Percentiles rank a stretch among this genome's conserved stretches.
Evolutionary conservation across 306 rosid species (phyloP).

Genomic region (Lathyrus tuberosus): DNA sequence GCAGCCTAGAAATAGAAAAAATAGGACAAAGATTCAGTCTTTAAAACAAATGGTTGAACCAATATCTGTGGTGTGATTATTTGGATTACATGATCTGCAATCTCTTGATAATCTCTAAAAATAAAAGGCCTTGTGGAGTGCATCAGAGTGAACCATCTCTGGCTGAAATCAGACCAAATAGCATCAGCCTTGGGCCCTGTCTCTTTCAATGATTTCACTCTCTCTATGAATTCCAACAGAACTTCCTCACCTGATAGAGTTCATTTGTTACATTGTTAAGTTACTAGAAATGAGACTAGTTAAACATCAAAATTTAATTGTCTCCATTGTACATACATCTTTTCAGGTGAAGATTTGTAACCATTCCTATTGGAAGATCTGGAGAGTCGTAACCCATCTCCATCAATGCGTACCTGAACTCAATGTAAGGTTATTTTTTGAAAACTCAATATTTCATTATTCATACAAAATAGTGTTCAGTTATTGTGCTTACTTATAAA

Average conservation of each 20-base stretch:
- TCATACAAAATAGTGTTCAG: conserved; percentile 1
- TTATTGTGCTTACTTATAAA: conserved; percentile 58
- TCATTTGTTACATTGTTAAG: conserved; percentile 14
- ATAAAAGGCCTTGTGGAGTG: conserved; percentile 80
- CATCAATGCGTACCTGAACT: conserved; percentile 75
- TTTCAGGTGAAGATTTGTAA: conserved; percentile 64
- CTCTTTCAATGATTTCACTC: conserved; percentile 61
- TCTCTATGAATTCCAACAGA: conserved; percentile 64
- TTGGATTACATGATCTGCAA: conserved; percentile 77
- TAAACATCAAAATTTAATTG: not conserved
- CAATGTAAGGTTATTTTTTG: conserved; percentile 5
- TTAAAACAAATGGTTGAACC: not conserved
- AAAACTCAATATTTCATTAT: not conserved
- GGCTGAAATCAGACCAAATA: conserved; percentile 85
- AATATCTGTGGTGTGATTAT: not conserved
- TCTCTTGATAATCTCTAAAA: conserved; percentile 70
- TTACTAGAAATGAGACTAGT: not conserved
- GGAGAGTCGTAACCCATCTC: conserved; percentile 84
- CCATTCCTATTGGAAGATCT: conserved; percentile 77
- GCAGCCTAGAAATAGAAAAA: conserved; percentile 66
- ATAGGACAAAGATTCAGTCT: not conserved
- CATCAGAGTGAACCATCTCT: conserved; percentile 88
- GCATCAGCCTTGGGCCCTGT: conserved; percentile 68
- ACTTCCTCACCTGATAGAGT: conserved; percentile 65
- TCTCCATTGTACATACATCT: conserved; percentile 48